Evolutionary conservation across 1,284 basidiomycete species (phyloP), one percentile per base, ranked within the genome.

Genomic region (Ceratobasidium sp.): DNA sequence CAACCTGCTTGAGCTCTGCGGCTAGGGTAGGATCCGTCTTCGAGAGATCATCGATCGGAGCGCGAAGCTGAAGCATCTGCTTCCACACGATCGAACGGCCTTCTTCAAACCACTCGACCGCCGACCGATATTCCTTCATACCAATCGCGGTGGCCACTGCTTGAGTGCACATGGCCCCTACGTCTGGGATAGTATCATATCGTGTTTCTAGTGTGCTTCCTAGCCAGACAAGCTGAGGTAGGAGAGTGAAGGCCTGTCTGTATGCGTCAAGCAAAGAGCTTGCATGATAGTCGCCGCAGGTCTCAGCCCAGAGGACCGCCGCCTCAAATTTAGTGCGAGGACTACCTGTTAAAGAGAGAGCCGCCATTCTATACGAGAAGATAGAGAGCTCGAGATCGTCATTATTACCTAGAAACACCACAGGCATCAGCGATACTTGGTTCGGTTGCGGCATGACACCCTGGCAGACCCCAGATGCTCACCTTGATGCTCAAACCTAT

Each of bases 51-150:
- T 56, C 54, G 29, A 56, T 9, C 29, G 54, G 54, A 24, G 54
- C 29, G 6, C 50, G 50, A n/a, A 51, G 50, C 24, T 51, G 50
- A 4, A 51, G 15, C 24, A 51, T 51, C 15, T 56, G 54, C 8
- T 29, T 29, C 54, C 54, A 56, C 15, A 56, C 54, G 22, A 56
- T 56, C 15, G 54, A 56, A 17, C 54, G n/a, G 54, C 22, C 54
- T 17, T 22, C 15, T 27, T 56, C 54, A 29, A 56, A 29, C 54
- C 54, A 56, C 29, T 56, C 54, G 17, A 56, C 14, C 29, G 54
- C 54, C 2, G 22, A 31, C 6, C 29, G 22, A 27, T 56, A 31
- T 2, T 15, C 15, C 22, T 29, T 29, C n/a, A 31, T 31, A 27
- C 15, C 5, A 7, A 56, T 56, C 6, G 54, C 54, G n/a, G n/a